Base-by-base conservation (phyloP, 495 filamentous ascomycete genomes). In the Penicillium alfredii region DNA sequence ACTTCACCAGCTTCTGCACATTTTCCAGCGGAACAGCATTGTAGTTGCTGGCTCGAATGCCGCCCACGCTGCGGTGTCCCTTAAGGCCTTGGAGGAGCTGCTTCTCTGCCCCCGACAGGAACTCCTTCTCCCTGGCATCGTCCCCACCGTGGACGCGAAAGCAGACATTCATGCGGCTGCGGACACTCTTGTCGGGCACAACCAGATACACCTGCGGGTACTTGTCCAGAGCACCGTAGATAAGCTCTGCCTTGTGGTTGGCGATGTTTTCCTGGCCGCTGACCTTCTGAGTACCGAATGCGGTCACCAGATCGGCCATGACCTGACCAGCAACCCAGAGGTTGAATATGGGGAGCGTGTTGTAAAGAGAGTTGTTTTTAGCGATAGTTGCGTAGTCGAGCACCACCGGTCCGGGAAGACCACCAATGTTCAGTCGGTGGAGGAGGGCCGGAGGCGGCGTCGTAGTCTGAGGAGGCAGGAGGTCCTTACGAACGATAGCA, bases 281-380 rank as follows among this genome's bases (percentile, higher is more conserved):
- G 11, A 94, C 76, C 54, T 83, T 86, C 27, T 71, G 60, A 30
- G 77, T 61, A 8, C 73, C 64, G 54, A 74, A 82, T 0, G 65
- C 69, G 6, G 53, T 18, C 15, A 90, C 66, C 3, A 88, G 66
- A 31, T 72, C 71, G 26, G 74, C 71, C 66, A 96, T 81, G 18
- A 97, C 88, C 49, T 85, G 75, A 17, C 86, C 84, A 13, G 87
- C 86, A 37, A 97, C 77, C 72, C 79, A 96, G 33, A 97, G 77
- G 66, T 86, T 86, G 61, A 96, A 94, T 49, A 97, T 95, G 42
- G 84, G 86, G 16, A 97, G 71, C 2, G 90, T 97, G 66, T 95
- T 96, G 66, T 95, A 94, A 34, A 97, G 70, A 44, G 80, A 86
- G 66, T 88, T 88, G 62, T 88, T 88, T 69, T 88, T 88, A 12